Evolutionary conservation across 257 asterid species (phyloP).

Genomic region (Scutellaria barbata): DNA sequence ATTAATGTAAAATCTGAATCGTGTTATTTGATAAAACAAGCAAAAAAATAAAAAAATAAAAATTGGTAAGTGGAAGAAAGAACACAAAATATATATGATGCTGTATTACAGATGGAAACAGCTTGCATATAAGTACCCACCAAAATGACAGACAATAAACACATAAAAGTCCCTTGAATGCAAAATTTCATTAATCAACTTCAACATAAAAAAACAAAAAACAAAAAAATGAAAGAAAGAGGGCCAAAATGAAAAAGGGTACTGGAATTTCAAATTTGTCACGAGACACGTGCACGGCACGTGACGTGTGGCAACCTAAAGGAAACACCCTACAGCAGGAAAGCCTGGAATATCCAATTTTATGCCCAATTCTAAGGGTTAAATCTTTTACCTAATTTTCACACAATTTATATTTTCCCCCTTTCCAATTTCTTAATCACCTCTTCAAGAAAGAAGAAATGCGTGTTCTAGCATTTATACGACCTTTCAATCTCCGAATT

Average conservation of each 20-base stretch:
- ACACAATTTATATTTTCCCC: conserved; percentile 36
- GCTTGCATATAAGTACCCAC: conserved; percentile 37
- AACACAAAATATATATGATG: background rate
- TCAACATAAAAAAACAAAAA: background rate
- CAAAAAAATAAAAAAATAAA: no score
- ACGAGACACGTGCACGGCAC: conserved; percentile 43
- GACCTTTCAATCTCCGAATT: conserved; percentile 19
- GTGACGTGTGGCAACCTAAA: conserved; percentile 37
- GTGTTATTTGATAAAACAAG: no score
- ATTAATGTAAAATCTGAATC: no score
- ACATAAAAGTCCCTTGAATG: background rate
- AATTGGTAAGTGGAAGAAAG: background rate
- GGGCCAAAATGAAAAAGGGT: background rate
- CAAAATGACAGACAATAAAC: conserved; percentile 10
- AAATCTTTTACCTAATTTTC: conserved; percentile 41
- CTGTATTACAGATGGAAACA: conserved; percentile 40
- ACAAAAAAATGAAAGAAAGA: background rate
- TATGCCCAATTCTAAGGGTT: conserved; percentile 41
- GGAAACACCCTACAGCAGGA: conserved; percentile 29
- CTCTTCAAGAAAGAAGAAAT: background rate
- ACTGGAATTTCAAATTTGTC: conserved; percentile 8
- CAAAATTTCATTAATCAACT: background rate
- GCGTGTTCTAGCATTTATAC: conserved; percentile 24
- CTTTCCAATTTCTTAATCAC: conserved; percentile 20
- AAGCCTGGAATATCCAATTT: conserved; percentile 39